A percentile compares a stretch with the other conserved stretches of the same genome.
phyloP scores from a whole-genome alignment of 148 eudicot species.

The Gaultheria prostrata region DNA sequence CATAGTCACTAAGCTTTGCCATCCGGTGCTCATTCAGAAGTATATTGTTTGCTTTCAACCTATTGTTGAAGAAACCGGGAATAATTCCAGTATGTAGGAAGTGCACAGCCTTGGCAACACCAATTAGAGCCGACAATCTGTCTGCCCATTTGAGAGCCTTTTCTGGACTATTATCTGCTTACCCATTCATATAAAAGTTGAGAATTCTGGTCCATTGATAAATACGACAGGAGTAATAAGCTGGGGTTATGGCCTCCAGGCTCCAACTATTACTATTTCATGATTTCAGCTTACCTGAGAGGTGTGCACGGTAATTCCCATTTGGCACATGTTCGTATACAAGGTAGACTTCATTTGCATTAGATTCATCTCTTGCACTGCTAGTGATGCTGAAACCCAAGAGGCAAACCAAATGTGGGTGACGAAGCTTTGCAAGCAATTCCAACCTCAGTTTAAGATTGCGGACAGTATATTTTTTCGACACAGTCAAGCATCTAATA shows the following conservation, averaged over 20 bases:
- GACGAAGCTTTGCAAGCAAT: slow-evolving; percentile 64
- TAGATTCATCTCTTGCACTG: slow-evolving; percentile 29
- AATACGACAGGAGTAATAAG: neutral
- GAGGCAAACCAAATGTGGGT: slow-evolving; percentile 63
- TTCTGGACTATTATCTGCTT: slow-evolving; percentile 35
- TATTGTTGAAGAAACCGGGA: slow-evolving; percentile 70
- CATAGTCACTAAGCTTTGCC: slow-evolving; percentile 80
- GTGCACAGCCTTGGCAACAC: slow-evolving; percentile 74
- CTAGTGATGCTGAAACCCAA: slow-evolving; percentile 62
- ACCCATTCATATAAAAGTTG: neutral
- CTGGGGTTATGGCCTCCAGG: neutral
- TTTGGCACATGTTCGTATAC: slow-evolving; percentile 59
- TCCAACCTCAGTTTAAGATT: slow-evolving; percentile 69
- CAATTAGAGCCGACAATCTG: slow-evolving; percentile 53
- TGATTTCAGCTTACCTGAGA: slow-evolving; percentile 43
- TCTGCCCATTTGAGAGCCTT: slow-evolving; percentile 58
- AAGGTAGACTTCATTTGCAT: slow-evolving; percentile 50
- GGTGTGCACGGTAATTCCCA: slow-evolving; percentile 47
- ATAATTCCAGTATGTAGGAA: slow-evolving; percentile 76
- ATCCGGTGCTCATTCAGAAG: slow-evolving; percentile 55
- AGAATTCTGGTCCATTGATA: neutral
- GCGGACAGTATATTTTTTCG: slow-evolving; percentile 45
- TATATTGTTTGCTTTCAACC: slow-evolving; percentile 53
- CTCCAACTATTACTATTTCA: neutral
- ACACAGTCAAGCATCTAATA: slow-evolving; percentile 53